These are phyloP conservation scores for Apiospora arundinis DNA, from an alignment of 2,329 filamentous ascomycete genomes.

Conservation along the genomic window DNA sequence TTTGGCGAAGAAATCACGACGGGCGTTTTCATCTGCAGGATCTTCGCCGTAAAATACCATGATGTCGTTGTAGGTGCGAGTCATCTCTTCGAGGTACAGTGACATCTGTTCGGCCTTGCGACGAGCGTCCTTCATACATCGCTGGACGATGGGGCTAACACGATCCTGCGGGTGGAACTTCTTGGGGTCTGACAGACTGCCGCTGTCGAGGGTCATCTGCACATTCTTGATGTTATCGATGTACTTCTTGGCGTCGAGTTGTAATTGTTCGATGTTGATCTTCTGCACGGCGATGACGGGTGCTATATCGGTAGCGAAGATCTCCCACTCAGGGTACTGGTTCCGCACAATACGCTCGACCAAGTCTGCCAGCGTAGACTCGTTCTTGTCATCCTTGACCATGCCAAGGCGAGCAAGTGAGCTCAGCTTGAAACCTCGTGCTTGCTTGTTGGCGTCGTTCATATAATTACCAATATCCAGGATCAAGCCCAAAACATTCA, in stretches of 20 bases:
- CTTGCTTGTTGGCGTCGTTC: constrained; percentile 99
- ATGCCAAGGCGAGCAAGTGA: constrained; percentile 91
- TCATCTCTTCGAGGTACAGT: constrained; percentile 92
- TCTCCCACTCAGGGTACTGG: constrained; percentile 95
- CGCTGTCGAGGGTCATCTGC: constrained; percentile 88
- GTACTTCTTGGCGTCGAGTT: constrained; percentile 86
- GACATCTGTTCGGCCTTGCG: constrained; percentile 96
- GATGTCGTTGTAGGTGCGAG: constrained; percentile 89
- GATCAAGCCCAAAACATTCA: constrained; percentile 96
- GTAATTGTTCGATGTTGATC: constrained; percentile 92
- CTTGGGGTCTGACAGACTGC: constrained; percentile 94
- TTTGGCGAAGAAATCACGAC: constrained; percentile 94
- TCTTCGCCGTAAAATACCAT: constrained; percentile 98
- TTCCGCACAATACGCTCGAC: constrained; percentile 96
- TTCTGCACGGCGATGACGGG: constrained; percentile 83
- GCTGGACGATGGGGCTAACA: constrained; percentile 87
- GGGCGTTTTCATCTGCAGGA: constrained; percentile 86
- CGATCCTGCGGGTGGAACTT: constrained; percentile 98
- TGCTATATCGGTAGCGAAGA: constrained; percentile 82
- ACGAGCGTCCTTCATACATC: constrained; percentile 94
- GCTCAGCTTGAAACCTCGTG: constrained; percentile 95
- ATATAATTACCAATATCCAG: constrained; percentile 99
- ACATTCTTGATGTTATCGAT: constrained; percentile 95
- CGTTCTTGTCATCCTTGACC: constrained; percentile 99
- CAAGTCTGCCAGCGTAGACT: constrained; percentile 92